These are phyloP conservation scores for Paecilomyces variotii DNA, from an alignment of 2,329 filamentous ascomycete genomes.

Conservation along the genomic window DNA sequence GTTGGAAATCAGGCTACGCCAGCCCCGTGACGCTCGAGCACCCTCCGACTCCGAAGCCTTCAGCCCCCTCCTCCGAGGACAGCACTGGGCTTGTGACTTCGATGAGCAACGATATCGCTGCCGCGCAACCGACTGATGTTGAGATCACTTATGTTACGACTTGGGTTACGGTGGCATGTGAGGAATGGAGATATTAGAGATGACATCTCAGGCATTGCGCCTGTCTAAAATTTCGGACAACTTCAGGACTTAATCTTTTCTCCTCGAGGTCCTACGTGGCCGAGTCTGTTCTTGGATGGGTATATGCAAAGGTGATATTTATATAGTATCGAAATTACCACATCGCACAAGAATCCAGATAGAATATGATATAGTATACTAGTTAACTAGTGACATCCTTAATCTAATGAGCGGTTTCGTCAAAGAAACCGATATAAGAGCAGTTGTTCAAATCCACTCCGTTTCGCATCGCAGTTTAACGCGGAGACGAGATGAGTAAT, in stretches of 20 bases:
- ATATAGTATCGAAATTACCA: too few species aligned
- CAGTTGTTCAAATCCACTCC: too few species aligned
- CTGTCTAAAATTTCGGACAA: not conserved
- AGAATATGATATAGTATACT: too few species aligned
- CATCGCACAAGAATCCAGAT: too few species aligned
- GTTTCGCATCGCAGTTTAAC: too few species aligned
- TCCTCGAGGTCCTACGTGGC: too few species aligned
- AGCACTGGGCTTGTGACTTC: not conserved
- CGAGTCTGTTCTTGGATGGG: too few species aligned
- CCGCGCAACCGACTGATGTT: not conserved
- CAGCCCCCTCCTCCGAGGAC: not conserved
- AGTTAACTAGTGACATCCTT: too few species aligned
- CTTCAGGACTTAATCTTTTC: not conserved
- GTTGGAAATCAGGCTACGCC: slow-evolving; percentile 18
- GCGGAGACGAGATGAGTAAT: too few species aligned
- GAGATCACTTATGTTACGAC: not conserved
- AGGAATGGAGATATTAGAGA: not conserved
- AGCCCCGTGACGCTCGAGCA: slow-evolving; percentile 16
- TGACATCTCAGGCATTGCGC: not conserved
- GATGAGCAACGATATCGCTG: not conserved
- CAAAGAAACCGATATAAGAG: too few species aligned
- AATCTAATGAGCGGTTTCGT: too few species aligned
- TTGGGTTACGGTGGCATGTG: not conserved
- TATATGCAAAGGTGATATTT: too few species aligned
- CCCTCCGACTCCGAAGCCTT: not conserved